A percentile compares a stretch with the other conserved stretches of the same genome.
These are phyloP conservation scores for Epichloe sp. DNA, from an alignment of 2,329 filamentous ascomycete species.

Conservation along the genomic window DNA sequence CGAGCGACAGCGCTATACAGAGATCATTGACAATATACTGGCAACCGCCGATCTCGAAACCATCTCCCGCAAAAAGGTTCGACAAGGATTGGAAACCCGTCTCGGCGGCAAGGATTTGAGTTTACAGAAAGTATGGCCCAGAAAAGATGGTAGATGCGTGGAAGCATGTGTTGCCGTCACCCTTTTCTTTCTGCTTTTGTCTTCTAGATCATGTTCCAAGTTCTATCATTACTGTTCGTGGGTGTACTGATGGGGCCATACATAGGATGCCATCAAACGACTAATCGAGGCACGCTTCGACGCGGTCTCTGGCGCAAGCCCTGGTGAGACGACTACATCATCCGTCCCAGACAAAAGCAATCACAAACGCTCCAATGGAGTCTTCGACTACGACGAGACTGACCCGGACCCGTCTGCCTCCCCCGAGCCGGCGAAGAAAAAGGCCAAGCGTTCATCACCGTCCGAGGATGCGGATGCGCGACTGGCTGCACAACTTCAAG, in stretches of 20 bases:
- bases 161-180: no score
- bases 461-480: constrained; percentile 70
- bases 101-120: constrained; percentile 44
- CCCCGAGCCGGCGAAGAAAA: constrained; percentile 41
- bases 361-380: constrained; percentile 24
- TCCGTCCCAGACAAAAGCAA: constrained; percentile 18
- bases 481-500: constrained; percentile 77
- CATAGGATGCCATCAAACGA: constrained; percentile 53
- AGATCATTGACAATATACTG: constrained; percentile 48
- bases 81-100: constrained; percentile 39
- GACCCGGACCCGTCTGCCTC: constrained; percentile 34
- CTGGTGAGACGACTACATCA: constrained; percentile 30
- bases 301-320: constrained; percentile 41
- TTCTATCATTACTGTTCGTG: neutral
- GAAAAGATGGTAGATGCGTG: no score
- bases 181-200: neutral
- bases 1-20: constrained; percentile 39
- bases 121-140: constrained; percentile 35
- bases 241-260: constrained; percentile 17
- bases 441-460: constrained; percentile 50
- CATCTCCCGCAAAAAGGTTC: constrained; percentile 51
- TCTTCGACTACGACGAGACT: constrained; percentile 28
- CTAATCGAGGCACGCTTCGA: constrained; percentile 67
- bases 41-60: constrained; percentile 45
- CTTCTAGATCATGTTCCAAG: neutral